phyloP scores from a whole-genome alignment of 2,329 filamentous ascomycete genomes.

The Sporothrix globosa region DNA sequence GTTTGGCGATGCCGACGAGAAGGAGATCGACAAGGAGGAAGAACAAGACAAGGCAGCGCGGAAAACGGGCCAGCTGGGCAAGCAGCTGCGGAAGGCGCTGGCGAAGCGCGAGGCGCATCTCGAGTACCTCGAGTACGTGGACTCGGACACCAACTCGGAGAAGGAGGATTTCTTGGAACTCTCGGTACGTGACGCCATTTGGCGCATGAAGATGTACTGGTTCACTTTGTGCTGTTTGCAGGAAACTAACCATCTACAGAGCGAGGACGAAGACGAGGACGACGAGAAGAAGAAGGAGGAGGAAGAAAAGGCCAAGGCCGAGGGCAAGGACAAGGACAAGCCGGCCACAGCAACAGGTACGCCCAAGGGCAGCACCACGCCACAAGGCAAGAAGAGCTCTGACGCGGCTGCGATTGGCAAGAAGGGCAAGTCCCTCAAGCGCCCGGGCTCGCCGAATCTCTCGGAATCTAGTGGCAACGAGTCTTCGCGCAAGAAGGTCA shows the following conservation, averaged over 20 bases:
- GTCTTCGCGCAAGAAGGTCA: constrained; percentile 76
- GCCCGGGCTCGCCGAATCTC: constrained; percentile 80
- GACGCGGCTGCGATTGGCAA: constrained; percentile 51
- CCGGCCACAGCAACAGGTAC: constrained; percentile 56
- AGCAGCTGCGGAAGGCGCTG: constrained; percentile 76
- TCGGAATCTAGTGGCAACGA: constrained; percentile 94
- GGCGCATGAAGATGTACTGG: background rate
- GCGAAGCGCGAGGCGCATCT: constrained; percentile 83
- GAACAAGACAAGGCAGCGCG: constrained; percentile 69
- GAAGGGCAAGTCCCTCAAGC: constrained; percentile 71
- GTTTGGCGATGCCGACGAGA: constrained; percentile 71
- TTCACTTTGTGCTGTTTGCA: constrained; percentile 32
- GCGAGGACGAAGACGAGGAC: constrained; percentile 42
- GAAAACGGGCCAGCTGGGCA: constrained; percentile 72
- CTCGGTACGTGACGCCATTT: constrained; percentile 40
- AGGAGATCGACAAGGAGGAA: constrained; percentile 73
- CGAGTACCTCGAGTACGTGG: constrained; percentile 83
- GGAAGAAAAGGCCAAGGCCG: constrained; percentile 49
- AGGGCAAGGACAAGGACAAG: constrained; percentile 53
- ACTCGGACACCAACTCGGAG: constrained; percentile 71
- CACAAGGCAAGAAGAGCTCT: constrained; percentile 50
- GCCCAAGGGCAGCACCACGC: constrained; percentile 68
- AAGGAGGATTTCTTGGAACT: constrained; percentile 42
- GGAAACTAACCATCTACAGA: constrained; percentile 42
- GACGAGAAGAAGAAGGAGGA: constrained; percentile 30